These are phyloP conservation scores for Prunus armeniaca DNA, from an alignment of 306 rosid genomes.

Conservation along the genomic window DNA sequence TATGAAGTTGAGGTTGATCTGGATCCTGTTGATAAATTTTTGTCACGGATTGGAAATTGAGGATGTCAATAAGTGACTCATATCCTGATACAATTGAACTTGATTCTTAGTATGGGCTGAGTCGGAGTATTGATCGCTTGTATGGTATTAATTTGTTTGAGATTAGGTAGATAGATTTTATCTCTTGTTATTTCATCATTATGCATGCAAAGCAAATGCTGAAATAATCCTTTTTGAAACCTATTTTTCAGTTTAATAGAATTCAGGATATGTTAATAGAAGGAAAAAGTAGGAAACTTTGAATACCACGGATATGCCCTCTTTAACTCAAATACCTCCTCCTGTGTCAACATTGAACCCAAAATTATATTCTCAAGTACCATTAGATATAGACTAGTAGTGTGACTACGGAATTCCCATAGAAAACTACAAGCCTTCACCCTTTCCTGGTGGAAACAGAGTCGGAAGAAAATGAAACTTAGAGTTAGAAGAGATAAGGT, in stretches of 20 bases:
- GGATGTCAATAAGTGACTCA: background rate
- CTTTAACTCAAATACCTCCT: background rate
- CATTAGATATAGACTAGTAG: background rate
- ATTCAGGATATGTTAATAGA: background rate
- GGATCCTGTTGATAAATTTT: background rate
- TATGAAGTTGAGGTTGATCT: background rate
- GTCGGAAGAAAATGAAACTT: background rate
- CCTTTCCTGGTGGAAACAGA: background rate
- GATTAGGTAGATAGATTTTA: background rate
- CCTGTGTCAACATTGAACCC: background rate
- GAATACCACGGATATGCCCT: background rate
- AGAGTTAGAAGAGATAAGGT: background rate
- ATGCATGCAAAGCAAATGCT: background rate
- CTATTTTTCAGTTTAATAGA: background rate
- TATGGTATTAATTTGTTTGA: background rate
- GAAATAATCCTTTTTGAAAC: background rate
- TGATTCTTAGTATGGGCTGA: background rate
- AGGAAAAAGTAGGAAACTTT: background rate
- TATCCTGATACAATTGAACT: background rate
- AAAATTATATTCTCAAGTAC: background rate
- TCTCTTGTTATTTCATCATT: background rate
- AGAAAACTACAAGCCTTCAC: background rate
- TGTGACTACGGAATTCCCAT: background rate
- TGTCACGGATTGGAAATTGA: background rate
- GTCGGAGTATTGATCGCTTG: background rate